Evolutionary conservation across 2,329 filamentous ascomycete genomes (phyloP), one percentile per base, ranked within the genome.

Genomic region (Aspergillus fumigatus): DNA sequence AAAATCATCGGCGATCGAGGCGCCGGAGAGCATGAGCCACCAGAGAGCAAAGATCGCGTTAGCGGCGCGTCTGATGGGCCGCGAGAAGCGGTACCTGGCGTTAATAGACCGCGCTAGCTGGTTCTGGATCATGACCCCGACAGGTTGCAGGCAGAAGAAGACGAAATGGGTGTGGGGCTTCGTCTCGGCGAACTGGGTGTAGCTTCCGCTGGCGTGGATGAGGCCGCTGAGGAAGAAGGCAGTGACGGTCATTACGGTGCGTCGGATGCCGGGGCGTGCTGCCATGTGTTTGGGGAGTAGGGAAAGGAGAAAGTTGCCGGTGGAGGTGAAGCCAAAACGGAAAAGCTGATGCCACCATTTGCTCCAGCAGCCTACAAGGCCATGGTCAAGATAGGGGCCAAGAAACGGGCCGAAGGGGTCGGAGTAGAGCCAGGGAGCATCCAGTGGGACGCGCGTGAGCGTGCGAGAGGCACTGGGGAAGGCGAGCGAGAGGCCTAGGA

Each of bases 321-420:
- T 71, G 25, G 60, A 67, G 73, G 43, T 59, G 53, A 59, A 70
- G 62, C 84, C 85, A 54, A 85, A 82, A 0, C 92, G 88, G 75
- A 96, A 95, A 2, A 88, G 87, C 73, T 97, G 92, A 72, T 97
- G 93, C 93, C 93, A 97, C 81, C 86, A 93, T 23, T 79, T 80
- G 48, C 89, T 87, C 93, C 93, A 97, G 74, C 88, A 88, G 0
- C 92, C 92, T 0, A 83, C 81, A 1, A 97, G 78, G 0, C 93
- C 92, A 57, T 84, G 79, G 59, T 91, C 84, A 10, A 75, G 54
- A 5, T 75, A 54, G 0, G 70, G 62, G 19, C 57, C 48, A 29
- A 70, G 41, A 60, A 80, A 79, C 2, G 75, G 68, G 0, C 84
- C 84, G 73, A 82, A 88, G 11, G 75, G 72, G n/a, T 81, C 77